phyloP scores from a whole-genome alignment of 2,329 filamentous ascomycete genomes.

The Aureobasidium namibiae region DNA sequence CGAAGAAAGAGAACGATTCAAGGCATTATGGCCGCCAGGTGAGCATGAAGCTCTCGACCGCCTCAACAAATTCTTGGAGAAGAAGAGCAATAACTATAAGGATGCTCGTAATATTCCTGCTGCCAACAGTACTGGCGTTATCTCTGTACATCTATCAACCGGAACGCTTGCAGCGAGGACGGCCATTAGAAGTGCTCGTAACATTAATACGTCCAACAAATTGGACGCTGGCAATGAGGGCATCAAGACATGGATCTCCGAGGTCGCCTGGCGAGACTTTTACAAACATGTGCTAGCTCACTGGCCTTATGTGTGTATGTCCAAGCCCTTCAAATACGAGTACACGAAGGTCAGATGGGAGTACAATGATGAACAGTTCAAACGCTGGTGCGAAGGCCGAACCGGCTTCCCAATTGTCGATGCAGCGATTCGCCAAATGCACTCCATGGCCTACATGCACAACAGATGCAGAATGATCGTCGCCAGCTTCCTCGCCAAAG shows the following conservation, averaged over 20 bases:
- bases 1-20: conserved; percentile 52
- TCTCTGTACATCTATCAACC: conserved; percentile 65
- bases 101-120: conserved; percentile 59
- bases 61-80: conserved; percentile 58
- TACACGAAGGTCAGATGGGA: conserved; percentile 80
- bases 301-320: conserved; percentile 79
- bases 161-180: conserved; percentile 62
- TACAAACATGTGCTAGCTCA: conserved; percentile 78
- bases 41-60: conserved; percentile 62
- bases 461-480: conserved; percentile 80
- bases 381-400: conserved; percentile 63
- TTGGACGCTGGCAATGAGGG: conserved; percentile 60
- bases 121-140: conserved; percentile 53
- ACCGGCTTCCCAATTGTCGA: conserved; percentile 82
- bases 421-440: conserved; percentile 74
- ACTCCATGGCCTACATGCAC: conserved; percentile 66
- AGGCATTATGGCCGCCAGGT: conserved; percentile 62
- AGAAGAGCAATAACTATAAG: conserved; percentile 55
- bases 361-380: conserved; percentile 60
- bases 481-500: conserved; percentile 71
- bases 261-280: conserved; percentile 81
- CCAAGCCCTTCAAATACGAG: conserved; percentile 73
- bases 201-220: conserved; percentile 52
- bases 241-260: conserved; percentile 67
- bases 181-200: conserved; percentile 54